Evolutionary conservation across 257 asterid genomes (phyloP).

Genomic region (Nicotiana sylvestris): DNA sequence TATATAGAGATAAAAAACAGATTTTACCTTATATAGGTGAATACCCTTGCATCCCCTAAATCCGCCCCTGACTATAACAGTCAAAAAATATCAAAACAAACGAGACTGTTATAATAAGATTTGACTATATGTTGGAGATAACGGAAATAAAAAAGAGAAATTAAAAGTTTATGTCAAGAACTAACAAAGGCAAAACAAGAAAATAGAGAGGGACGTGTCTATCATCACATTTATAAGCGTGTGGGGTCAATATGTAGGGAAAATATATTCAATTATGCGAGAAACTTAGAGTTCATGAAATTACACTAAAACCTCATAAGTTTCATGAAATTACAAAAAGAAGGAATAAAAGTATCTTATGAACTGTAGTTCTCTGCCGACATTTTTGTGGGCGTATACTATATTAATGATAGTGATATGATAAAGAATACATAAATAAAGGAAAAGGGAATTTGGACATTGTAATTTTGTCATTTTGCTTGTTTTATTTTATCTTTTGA

Average conservation of each 20-base stretch:
- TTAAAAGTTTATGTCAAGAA: not conserved
- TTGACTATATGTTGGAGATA: too few relatives aligned
- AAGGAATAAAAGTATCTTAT: not conserved
- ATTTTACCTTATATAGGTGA: too few relatives aligned
- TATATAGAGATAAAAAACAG: too few relatives aligned
- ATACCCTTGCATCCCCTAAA: too few relatives aligned
- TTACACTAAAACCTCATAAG: not conserved
- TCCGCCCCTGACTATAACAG: too few relatives aligned
- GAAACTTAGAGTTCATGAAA: not conserved
- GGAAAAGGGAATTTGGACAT: not conserved
- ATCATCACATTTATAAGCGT: not conserved
- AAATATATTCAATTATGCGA: not conserved
- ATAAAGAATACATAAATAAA: not conserved
- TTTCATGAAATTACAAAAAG: not conserved
- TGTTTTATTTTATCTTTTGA: not conserved
- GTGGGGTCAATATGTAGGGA: constrained; percentile 10
- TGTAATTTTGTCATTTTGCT: not conserved
- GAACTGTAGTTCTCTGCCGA: constrained; percentile 8
- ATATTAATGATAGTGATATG: not conserved
- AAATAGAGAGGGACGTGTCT: not conserved
- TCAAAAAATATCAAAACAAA: too few relatives aligned
- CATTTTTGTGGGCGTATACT: constrained; percentile 5
- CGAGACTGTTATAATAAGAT: too few relatives aligned
- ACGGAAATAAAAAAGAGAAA: not conserved
- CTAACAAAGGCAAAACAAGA: not conserved